Percentiles rank a stretch among this genome's conserved stretches.
Evolutionary conservation across 2,329 filamentous ascomycete genomes (phyloP).

Genomic region (Neofusicoccum parvum): DNA sequence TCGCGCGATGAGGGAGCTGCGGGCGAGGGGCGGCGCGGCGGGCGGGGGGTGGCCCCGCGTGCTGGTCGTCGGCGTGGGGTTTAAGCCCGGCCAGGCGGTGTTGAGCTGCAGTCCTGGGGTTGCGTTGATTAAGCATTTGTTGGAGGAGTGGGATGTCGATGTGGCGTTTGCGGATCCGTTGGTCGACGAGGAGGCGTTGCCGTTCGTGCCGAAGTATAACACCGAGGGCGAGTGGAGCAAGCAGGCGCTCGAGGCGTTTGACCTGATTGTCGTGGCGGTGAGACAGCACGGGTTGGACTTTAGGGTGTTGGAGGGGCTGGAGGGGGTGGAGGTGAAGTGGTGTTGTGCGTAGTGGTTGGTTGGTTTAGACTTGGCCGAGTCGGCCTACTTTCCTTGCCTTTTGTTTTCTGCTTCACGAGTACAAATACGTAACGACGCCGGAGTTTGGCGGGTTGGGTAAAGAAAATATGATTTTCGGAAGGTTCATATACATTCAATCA

Average conservation of each 20-base stretch:
- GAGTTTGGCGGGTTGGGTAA: too few species aligned
- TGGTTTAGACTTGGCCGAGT: background rate
- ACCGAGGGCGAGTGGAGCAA: slow-evolving; percentile 43
- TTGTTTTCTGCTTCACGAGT: background rate
- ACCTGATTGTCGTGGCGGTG: slow-evolving; percentile 50
- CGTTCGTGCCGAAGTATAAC: slow-evolving; percentile 44
- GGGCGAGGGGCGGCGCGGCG: background rate
- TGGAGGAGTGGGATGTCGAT: slow-evolving; percentile 42
- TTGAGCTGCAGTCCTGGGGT: slow-evolving; percentile 53
- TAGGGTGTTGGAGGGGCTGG: slow-evolving; percentile 39
- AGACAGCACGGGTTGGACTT: slow-evolving; percentile 49
- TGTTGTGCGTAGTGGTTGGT: background rate
- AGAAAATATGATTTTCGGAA: too few species aligned
- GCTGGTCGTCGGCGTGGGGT: slow-evolving; percentile 57
- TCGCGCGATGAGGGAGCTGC: background rate
- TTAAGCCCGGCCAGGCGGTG: slow-evolving; percentile 53
- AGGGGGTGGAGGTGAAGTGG: slow-evolving; percentile 36
- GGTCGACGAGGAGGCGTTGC: slow-evolving; percentile 47
- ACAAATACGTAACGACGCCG: too few species aligned
- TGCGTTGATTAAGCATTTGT: slow-evolving; percentile 41
- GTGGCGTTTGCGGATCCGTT: slow-evolving; percentile 50
- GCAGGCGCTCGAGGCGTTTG: slow-evolving; percentile 43
- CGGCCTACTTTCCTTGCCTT: background rate
- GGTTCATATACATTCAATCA: too few species aligned
- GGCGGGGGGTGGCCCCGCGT: slow-evolving; percentile 35